phyloP scores from a whole-genome alignment of 2,329 filamentous ascomycete genomes.

The Paramyrothecium roridum region DNA sequence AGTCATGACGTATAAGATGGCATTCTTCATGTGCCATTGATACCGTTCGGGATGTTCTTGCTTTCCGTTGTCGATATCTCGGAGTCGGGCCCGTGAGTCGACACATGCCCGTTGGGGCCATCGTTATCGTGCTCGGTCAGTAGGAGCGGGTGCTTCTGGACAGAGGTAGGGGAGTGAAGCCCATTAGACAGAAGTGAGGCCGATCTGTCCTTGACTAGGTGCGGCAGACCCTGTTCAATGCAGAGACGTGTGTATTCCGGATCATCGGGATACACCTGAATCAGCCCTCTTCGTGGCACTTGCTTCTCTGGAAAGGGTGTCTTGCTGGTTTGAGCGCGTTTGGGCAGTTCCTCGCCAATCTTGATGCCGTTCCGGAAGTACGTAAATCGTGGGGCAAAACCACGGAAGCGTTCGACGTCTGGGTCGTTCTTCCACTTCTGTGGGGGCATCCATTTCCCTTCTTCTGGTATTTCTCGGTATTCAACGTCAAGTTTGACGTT shows the following conservation, averaged over 20 bases:
- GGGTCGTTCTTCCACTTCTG: conserved; percentile 60
- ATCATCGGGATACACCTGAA: conserved; percentile 51
- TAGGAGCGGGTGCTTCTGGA: conserved; percentile 21
- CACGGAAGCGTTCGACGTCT: conserved; percentile 45
- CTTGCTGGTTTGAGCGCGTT: conserved; percentile 43
- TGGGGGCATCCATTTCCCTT: conserved; percentile 39
- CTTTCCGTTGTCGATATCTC: conserved; percentile 12
- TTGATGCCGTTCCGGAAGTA: conserved; percentile 56
- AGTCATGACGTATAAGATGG: conserved; percentile 5
- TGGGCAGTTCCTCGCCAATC: conserved; percentile 48
- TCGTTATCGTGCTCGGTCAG: conserved; percentile 23
- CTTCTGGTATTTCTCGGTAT: conserved; percentile 58
- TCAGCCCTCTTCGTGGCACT: conserved; percentile 52
- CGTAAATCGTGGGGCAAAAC: conserved; percentile 54
- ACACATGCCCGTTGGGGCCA: conserved; percentile 20
- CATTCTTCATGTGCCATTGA: conserved; percentile 18
- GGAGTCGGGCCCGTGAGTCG: conserved; percentile 13
- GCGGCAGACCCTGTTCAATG: conserved; percentile 53
- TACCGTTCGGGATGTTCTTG: conserved; percentile 23
- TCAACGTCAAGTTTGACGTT: conserved; percentile 53
- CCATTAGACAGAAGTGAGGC: conserved; percentile 45
- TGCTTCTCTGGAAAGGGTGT: conserved; percentile 53
- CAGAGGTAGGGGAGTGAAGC: conserved; percentile 42
- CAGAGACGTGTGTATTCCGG: conserved; percentile 55
- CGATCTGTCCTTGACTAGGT: conserved; percentile 46